These are phyloP conservation scores for Paramecium sexaurelia DNA, from an alignment of 73 alveolate genomes.

Conservation along the genomic window DNA sequence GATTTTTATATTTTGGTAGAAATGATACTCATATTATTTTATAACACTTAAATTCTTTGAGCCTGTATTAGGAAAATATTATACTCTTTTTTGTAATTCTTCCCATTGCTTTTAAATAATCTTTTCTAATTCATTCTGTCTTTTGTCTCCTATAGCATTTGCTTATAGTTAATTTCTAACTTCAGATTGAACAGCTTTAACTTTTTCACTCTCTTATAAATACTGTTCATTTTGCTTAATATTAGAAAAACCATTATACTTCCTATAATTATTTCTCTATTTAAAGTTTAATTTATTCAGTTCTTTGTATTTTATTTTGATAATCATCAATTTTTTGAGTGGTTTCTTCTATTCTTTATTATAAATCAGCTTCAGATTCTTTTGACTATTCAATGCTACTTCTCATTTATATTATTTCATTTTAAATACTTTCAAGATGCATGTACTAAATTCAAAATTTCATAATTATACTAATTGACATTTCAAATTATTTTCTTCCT, in stretches of 20 bases:
- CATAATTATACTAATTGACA: background rate
- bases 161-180: background rate
- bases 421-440: constrained; percentile 5
- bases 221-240: background rate
- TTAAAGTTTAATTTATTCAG: background rate
- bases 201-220: constrained; percentile 16
- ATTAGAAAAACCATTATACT: background rate
- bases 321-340: constrained; percentile 11
- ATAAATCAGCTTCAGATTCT: background rate
- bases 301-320: constrained; percentile 13
- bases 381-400: background rate
- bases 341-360: constrained; percentile 23
- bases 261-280: background rate
- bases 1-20: background rate
- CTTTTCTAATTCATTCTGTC: constrained; percentile 11
- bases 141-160: background rate
- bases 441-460: background rate
- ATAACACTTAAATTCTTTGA: background rate
- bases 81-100: background rate
- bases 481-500: constrained; percentile 32
- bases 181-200: background rate
- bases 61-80: background rate
- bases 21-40: constrained; percentile 4
- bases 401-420: background rate
- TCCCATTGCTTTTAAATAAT: background rate